Conservation (phyloP, 1,284 basidiomycete species). For the Sporisorium exsertum region DNA sequence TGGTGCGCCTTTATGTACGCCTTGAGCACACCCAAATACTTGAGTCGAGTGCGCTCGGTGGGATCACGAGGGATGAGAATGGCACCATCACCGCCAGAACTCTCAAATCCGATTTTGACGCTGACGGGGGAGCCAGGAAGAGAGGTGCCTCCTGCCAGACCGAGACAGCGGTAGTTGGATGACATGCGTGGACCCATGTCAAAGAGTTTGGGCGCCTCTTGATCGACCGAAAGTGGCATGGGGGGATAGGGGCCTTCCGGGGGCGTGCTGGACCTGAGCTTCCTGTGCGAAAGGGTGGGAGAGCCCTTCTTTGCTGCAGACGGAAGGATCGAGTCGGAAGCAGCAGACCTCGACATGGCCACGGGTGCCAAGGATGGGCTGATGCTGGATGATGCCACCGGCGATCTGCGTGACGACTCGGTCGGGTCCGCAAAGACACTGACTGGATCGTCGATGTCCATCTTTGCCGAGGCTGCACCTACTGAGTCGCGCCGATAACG, state of each 20-base stretch:
- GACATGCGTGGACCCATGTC: constrained; percentile 59
- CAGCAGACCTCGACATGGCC: constrained; percentile 15
- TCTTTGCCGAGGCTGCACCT: constrained; percentile 1
- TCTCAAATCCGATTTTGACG: constrained; percentile 54
- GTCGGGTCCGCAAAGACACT: neutral
- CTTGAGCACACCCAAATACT: constrained; percentile 57
- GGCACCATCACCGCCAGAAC: constrained; percentile 56
- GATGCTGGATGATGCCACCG: constrained; percentile 11
- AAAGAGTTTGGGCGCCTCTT: constrained; percentile 47
- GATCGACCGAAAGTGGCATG: constrained; percentile 52
- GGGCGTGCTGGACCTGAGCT: constrained; percentile 41
- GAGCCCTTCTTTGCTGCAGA: constrained; percentile 23
- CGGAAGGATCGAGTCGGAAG: constrained; percentile 27
- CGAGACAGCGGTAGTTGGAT: constrained; percentile 51
- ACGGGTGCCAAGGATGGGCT: constrained; percentile 8
- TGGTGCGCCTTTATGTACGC: constrained; percentile 55
- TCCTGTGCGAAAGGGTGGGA: constrained; percentile 22
- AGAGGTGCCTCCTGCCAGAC: constrained; percentile 32
- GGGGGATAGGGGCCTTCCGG: constrained; percentile 50
- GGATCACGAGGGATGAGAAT: constrained; percentile 59
- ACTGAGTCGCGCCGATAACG: constrained; percentile 18
- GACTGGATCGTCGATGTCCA: constrained; percentile 21
- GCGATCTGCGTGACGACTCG: constrained; percentile 15
- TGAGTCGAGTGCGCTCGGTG: constrained; percentile 49
- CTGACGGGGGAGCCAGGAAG: constrained; percentile 44